Evolutionary conservation across 768 basidiomycete species (phyloP).

Genomic region (Vishniacozyma victoriae): DNA sequence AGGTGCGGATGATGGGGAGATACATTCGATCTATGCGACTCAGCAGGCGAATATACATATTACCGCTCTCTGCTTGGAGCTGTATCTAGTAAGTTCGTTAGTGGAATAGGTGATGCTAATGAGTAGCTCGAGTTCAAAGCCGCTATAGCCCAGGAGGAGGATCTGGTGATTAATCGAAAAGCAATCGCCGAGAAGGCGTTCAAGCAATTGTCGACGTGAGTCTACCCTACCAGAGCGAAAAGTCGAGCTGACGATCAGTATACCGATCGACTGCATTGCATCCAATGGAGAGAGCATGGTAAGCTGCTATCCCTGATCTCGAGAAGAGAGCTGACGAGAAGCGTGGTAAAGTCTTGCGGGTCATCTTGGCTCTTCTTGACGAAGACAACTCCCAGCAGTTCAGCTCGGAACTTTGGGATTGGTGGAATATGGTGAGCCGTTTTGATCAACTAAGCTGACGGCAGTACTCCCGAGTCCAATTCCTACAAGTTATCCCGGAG

Average conservation of each 20-base stretch:
- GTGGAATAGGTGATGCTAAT: background rate
- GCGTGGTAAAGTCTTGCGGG: background rate
- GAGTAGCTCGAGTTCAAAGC: background rate
- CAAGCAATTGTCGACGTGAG: background rate
- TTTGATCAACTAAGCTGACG: background rate
- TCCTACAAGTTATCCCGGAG: background rate
- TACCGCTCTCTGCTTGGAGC: background rate
- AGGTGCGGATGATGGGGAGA: background rate
- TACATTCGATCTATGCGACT: background rate
- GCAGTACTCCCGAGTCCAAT: background rate
- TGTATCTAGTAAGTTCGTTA: background rate
- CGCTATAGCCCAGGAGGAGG: background rate
- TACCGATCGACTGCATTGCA: background rate
- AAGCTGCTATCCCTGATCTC: background rate
- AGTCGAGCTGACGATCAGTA: background rate
- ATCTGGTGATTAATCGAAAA: background rate
- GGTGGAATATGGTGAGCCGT: background rate
- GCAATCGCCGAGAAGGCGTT: background rate
- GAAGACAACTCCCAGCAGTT: background rate
- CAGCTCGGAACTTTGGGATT: background rate
- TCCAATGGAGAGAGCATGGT: background rate
- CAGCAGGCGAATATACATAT: background rate
- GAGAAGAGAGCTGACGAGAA: background rate
- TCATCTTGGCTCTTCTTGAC: background rate
- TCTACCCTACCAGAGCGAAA: background rate